Evolutionary conservation across 257 asterid species (phyloP).

Genomic region (Coffea eugenioides): DNA sequence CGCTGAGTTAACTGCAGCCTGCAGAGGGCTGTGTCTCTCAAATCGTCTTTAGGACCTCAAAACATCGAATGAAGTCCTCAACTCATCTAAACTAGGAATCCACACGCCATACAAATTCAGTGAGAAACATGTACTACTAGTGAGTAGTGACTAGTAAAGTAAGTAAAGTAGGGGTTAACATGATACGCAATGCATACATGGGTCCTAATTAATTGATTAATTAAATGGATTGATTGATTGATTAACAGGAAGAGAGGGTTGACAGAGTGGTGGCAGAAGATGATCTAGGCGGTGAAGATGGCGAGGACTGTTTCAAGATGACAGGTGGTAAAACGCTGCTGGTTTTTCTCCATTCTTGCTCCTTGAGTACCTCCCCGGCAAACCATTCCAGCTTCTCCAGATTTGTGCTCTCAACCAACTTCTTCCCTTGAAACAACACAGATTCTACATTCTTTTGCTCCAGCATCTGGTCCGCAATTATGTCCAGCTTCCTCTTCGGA

Average conservation of each 20-base stretch:
- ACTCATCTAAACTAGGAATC: constrained; percentile 1
- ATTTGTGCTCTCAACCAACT: constrained; percentile 45
- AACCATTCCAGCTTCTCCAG: constrained; percentile 55
- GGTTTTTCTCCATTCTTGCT: constrained; percentile 60
- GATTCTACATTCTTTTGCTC: constrained; percentile 68
- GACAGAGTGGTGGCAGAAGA: constrained; percentile 73
- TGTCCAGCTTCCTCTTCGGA: constrained; percentile 1
- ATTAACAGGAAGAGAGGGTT: constrained; percentile 37
- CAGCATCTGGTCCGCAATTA: constrained; percentile 49
- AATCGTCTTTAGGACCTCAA: not conserved
- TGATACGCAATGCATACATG: not conserved
- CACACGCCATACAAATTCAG: not conserved
- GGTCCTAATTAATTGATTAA: not conserved
- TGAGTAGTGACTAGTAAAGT: too few relatives aligned
- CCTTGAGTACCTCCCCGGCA: constrained; percentile 56
- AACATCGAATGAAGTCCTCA: not conserved
- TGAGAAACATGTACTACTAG: too few relatives aligned
- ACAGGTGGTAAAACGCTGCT: constrained; percentile 44
- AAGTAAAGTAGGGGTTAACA: too few relatives aligned
- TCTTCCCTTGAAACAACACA: constrained; percentile 62
- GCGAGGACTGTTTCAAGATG: constrained; percentile 37
- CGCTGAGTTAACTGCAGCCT: constrained; percentile 13
- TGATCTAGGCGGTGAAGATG: constrained; percentile 47
- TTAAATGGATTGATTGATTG: too few relatives aligned
- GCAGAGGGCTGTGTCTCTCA: not conserved